Conservation (phyloP, 2,329 filamentous ascomycete genomes). For the Xylariales sp. region DNA sequence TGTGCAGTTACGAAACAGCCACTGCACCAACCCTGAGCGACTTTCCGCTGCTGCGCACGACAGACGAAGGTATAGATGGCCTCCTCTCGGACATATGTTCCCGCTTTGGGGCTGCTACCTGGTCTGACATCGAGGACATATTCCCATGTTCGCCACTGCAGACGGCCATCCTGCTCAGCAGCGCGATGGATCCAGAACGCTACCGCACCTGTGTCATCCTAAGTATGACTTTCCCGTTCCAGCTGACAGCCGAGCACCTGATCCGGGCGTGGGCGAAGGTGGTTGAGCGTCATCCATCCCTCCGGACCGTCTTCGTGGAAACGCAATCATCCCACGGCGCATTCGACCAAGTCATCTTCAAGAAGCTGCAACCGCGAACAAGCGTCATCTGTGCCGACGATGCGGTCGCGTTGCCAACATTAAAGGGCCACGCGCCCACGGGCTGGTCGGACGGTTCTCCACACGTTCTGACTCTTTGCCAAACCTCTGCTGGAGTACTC, state of each 20-base stretch:
- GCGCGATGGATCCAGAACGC: slow-evolving; percentile 2
- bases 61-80: slow-evolving; percentile 3
- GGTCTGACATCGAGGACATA: slow-evolving; percentile 8
- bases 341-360: slow-evolving; percentile 5
- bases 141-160: slow-evolving; percentile 9
- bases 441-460: neutral
- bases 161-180: slow-evolving; percentile 8
- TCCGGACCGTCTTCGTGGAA: slow-evolving; percentile 8
- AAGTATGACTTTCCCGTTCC: neutral
- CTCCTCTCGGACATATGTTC: neutral
- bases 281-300: slow-evolving; percentile 3
- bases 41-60: slow-evolving; percentile 7
- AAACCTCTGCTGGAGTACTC: slow-evolving; percentile 1
- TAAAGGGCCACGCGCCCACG: no score
- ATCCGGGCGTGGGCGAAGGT: slow-evolving; percentile 4
- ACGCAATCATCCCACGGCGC: slow-evolving; percentile 4
- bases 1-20: neutral
- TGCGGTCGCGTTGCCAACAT: neutral
- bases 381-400: slow-evolving; percentile 1
- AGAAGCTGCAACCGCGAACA: neutral
- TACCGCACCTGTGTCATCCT: slow-evolving; percentile 9
- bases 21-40: slow-evolving; percentile 7
- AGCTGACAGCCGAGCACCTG: neutral
- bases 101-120: neutral
- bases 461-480: slow-evolving; percentile 4